Conservation (phyloP, 495 filamentous ascomycete genomes). For the Penicillium flavigenum region DNA sequence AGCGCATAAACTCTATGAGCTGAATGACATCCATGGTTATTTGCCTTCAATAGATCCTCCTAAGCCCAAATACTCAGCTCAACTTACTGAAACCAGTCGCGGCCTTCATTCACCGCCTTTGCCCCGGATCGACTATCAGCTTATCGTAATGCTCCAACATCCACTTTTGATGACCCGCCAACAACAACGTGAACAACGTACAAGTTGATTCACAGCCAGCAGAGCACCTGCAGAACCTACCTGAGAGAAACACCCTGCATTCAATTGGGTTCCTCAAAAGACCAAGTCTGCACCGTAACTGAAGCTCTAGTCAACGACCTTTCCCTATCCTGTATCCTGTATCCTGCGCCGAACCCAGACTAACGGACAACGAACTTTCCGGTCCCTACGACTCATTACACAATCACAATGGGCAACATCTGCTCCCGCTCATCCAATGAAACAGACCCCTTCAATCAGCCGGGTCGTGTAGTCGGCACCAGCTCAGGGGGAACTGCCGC, state of each 20-base stretch:
- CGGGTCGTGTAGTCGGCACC: constrained; percentile 60
- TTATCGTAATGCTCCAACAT: constrained; percentile 11
- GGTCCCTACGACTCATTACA: neutral
- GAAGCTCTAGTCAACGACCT: neutral
- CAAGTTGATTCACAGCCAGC: neutral
- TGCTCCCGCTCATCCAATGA: constrained; percentile 66
- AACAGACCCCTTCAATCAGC: constrained; percentile 54
- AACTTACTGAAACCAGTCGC: neutral
- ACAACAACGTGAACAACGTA: neutral
- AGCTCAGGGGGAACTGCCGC: constrained; percentile 18
- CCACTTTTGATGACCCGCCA: neutral
- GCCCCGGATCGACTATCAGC: constrained; percentile 28
- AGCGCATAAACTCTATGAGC: neutral
- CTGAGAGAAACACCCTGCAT: neutral
- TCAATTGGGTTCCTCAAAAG: neutral
- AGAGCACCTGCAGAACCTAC: neutral
- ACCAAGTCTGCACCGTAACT: neutral
- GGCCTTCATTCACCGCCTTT: constrained; percentile 13
- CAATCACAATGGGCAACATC: constrained; percentile 65
- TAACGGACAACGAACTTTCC: constrained; percentile 4
- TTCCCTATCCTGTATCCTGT: no score
- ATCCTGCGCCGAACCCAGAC: neutral
- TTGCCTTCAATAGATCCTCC: neutral
- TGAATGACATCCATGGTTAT: neutral
- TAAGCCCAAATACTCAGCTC: neutral